These are phyloP conservation scores for Saccharomyces hybrid DNA, from an alignment of 1,139 yeast genomes.

Conservation along the genomic window DNA sequence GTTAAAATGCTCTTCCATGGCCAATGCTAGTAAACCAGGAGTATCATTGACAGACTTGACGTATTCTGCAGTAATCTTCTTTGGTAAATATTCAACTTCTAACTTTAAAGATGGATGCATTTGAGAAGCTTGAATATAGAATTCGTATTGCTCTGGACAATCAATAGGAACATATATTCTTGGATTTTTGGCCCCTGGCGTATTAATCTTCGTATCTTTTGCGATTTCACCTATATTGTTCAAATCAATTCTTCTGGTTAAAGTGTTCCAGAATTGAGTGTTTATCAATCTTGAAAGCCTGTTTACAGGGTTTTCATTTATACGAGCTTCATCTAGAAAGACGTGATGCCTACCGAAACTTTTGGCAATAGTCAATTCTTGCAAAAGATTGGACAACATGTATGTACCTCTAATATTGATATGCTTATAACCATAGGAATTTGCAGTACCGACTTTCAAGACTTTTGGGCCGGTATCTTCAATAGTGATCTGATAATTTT, in stretches of 20 bases:
- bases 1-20: conserved; percentile 46
- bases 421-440: conserved; percentile 71
- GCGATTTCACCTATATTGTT: conserved; percentile 63
- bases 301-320: conserved; percentile 82
- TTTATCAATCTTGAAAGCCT: conserved; percentile 69
- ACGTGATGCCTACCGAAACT: conserved; percentile 70
- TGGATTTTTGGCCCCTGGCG: conserved; percentile 47
- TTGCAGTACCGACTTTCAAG: conserved; percentile 74
- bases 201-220: conserved; percentile 64
- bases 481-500: conserved; percentile 79
- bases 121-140: conserved; percentile 49
- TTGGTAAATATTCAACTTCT: conserved; percentile 67
- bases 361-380: conserved; percentile 84
- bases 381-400: conserved; percentile 80
- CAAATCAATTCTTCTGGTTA: conserved; percentile 66
- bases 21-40: conserved; percentile 85
- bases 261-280: conserved; percentile 72
- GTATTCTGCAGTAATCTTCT: conserved; percentile 55
- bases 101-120: conserved; percentile 52
- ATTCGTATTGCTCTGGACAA: conserved; percentile 67
- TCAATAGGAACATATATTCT: conserved; percentile 72
- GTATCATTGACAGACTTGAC: conserved; percentile 69
- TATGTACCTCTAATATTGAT: conserved; percentile 84
- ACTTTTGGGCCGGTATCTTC: conserved; percentile 92
- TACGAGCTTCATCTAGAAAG: conserved; percentile 72